Base-by-base conservation (phyloP, 2,329 filamentous ascomycete species). In the Pseudocercospora eumusae region DNA sequence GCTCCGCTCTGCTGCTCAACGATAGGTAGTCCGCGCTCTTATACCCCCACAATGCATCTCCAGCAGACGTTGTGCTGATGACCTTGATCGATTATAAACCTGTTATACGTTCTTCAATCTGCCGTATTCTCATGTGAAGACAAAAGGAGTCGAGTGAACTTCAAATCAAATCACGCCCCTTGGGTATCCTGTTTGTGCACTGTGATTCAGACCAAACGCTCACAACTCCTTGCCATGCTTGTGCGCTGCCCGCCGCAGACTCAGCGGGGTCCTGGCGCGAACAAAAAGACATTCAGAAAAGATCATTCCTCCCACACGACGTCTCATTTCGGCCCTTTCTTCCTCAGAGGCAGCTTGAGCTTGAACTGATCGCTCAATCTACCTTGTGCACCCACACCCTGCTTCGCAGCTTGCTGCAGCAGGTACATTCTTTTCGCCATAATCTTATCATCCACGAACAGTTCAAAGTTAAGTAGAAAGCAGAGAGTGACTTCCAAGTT, bases 401-500 rank as follows among this genome's bases (percentile, higher is more conserved):
- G 70, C 56, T 66, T 63, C 8, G 69, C 71, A 20, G 74, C 74
- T 59, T 73, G 65, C 56, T 76, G 74, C 21, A 76, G 62, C 59
- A 73, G 56, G 58, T 66, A 76, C 68, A 75, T 74, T 36, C 73
- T 68, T 55, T 64, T 68, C 54, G 73, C 71, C 64, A 76, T 64
- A 28, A 71, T 69, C 21, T 65, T 66, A 15, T 68, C 73, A 40
- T 71, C 66, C 45, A 76, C 67, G 27, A 69, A 72, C 63, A 96
- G 81, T 70, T 93, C 90, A 73, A 96, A 96, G 56, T 92, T 88
- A n/a, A 88, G 87, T 62, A 96, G 78, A 60, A 81, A 83, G 63
- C 80, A 81, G 10, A 83, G 72, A 52, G 89, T 92, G 64, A 98
- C 90, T 80, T 98, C 95, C 45, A 98, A 79, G 63, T 90, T 84